phyloP scores from a whole-genome alignment of 768 basidiomycete species.

The Lentinula raphanica region DNA sequence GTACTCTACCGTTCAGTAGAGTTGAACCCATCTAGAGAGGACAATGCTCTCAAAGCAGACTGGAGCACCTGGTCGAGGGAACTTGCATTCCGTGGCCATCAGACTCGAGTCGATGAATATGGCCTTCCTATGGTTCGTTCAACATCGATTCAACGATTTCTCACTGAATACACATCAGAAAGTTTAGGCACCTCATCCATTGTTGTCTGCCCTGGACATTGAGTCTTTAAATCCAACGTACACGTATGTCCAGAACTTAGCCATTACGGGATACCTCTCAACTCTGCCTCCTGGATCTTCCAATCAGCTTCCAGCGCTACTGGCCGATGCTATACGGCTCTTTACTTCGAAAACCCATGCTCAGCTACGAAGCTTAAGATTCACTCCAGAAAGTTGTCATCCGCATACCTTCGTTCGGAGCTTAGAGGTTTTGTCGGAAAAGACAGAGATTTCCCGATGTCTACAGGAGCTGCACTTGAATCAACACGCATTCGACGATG shows the following conservation, averaged over 20 bases:
- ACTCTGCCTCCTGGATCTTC: slow-evolving; percentile 2
- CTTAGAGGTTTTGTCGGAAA: slow-evolving; percentile 2
- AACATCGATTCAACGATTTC: too few relatives aligned
- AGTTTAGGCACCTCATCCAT: neutral
- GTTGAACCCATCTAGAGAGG: slow-evolving; percentile 25
- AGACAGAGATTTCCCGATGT: neutral
- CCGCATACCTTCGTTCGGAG: slow-evolving; percentile 3
- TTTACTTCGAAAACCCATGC: neutral
- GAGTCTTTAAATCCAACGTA: neutral
- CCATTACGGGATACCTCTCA: slow-evolving; percentile 33
- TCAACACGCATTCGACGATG: slow-evolving; percentile 1
- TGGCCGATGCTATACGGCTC: slow-evolving; percentile 14
- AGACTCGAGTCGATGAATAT: neutral
- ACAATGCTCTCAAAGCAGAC: slow-evolving; percentile 18
- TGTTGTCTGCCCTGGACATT: neutral
- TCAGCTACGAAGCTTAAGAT: slow-evolving; percentile 3
- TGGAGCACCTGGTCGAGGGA: slow-evolving; percentile 27
- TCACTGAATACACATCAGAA: too few relatives aligned
- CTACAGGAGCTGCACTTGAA: slow-evolving; percentile 6
- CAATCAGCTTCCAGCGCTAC: slow-evolving; percentile 8
- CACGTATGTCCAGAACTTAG: slow-evolving; percentile 38
- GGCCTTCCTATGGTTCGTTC: neutral
- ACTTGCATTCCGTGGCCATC: slow-evolving; percentile 15
- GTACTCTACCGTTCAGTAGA: slow-evolving; percentile 42
- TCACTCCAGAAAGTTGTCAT: slow-evolving; percentile 6